Evolutionary conservation across 306 rosid genomes (phyloP), one percentile per base, ranked within the genome.

Genomic region (Trifolium subterraneum): DNA sequence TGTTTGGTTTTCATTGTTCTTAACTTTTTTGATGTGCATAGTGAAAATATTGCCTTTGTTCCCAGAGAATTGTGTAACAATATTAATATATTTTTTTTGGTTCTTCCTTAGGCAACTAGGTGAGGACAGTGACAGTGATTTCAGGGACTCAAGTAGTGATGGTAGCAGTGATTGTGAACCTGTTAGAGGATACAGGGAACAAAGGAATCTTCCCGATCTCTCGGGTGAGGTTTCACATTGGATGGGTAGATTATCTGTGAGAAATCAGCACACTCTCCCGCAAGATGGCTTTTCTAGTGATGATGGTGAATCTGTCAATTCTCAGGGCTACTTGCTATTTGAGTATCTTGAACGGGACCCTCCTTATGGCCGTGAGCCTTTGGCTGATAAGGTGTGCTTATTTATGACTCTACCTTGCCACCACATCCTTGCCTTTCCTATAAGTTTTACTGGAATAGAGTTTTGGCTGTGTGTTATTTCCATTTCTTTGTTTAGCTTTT

Each of bases 101-200:
- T 35, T 83, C 72, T 80, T 39, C 59, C 62, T 60, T 67, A 91
- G 97, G 90, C 92, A 81, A 72, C 87, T 80, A 8, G 92, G 89
- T 12, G 97, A 86, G 78, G 97, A 93, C 75, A 90, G 96, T 82
- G 97, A 89, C 72, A 85, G 92, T 47, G 98, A 93, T 67, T 91
- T 82, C 69, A 80, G 92, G 82, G 98, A 91, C 81, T 89, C 97
- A 56, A 86, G 96, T 75, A 93, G 98, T 80, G 98, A 93, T 58
- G 91, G 88, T 67, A 88, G 97, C 82, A 82, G 92, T 85, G 98
- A 91, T 67, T 79, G 81, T 75, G 97, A 93, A 72, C 80, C 87
- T 36, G 87, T 78, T 63, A 81, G 86, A 74, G 77, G 80, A 80
- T 66, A 29, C 74, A 80, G 80, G 72, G 88, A 86, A 56, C 90